Percentiles rank a stretch among this genome's conserved stretches.
Conservation (phyloP, 2,329 filamentous ascomycete genomes). For the Davidsoniella virescens region DNA sequence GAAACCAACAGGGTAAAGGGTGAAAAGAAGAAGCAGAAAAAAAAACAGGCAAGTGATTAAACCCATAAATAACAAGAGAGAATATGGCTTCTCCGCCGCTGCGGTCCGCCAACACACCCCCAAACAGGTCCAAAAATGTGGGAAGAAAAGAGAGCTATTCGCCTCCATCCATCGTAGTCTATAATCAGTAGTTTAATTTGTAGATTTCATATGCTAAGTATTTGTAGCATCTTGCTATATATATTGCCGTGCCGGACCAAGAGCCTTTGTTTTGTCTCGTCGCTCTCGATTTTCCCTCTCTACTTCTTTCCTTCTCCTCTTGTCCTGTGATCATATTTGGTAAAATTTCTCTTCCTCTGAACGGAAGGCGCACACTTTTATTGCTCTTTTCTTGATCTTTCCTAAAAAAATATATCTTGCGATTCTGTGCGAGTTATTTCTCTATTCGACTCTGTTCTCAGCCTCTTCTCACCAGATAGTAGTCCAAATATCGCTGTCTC, state of each 20-base stretch:
- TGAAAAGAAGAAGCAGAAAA: neutral
- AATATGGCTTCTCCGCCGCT: neutral
- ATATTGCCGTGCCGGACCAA: neutral
- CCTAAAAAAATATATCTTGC: neutral
- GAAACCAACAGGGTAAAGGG: too few relatives aligned
- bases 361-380: neutral
- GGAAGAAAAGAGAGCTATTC: too few relatives aligned
- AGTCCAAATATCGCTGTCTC: too few relatives aligned
- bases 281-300: neutral
- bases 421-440: neutral
- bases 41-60: neutral
- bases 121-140: neutral
- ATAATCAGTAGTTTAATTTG: neutral
- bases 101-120: too few relatives aligned
- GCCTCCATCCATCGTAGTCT: neutral
- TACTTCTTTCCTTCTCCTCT: neutral
- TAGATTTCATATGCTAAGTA: neutral
- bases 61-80: neutral
- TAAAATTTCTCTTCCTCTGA: neutral
- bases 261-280: neutral
- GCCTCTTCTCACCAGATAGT: neutral
- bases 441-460: constrained; percentile 12
- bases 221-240: neutral
- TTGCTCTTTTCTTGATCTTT: constrained; percentile 2
- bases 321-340: neutral